phyloP scores from a whole-genome alignment of 2,329 filamentous ascomycete genomes.

The Trichoderma atroviride region DNA sequence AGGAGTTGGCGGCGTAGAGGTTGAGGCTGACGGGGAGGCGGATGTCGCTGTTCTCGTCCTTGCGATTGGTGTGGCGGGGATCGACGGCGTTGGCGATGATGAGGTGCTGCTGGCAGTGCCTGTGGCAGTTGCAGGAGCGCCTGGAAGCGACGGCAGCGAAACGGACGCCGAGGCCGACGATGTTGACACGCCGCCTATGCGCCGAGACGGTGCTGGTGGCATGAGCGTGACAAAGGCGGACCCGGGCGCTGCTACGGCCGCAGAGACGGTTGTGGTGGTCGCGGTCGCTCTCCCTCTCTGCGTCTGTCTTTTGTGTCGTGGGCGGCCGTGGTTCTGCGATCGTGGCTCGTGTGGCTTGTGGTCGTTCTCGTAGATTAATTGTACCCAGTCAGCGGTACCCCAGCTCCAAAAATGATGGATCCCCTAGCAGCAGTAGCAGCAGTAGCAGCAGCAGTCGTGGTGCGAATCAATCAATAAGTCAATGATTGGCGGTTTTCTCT shows the following conservation, averaged over 20 bases:
- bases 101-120: not conserved
- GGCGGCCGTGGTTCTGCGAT: not conserved
- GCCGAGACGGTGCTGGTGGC: slow-evolving; percentile 31
- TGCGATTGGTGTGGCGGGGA: slow-evolving; percentile 12
- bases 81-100: slow-evolving; percentile 27
- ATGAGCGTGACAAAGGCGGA: slow-evolving; percentile 28
- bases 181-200: slow-evolving; percentile 31
- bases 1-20: not conserved
- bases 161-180: slow-evolving; percentile 31
- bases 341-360: slow-evolving; percentile 6
- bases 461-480: not conserved
- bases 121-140: not conserved
- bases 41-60: not conserved
- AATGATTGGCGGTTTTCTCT: not conserved
- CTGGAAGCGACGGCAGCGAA: slow-evolving; percentile 31
- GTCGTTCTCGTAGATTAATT: not conserved
- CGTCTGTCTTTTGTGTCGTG: not conserved
- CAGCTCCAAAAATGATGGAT: not conserved
- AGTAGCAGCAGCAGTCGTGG: not conserved
- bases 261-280: slow-evolving; percentile 11
- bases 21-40: not conserved
- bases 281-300: not conserved
- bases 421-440: not conserved
- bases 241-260: slow-evolving; percentile 17
- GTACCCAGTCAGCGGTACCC: not conserved